Evolutionary conservation across 768 basidiomycete genomes (phyloP), one percentile per base, ranked within the genome.

Genomic region (Auricularia auricula-judae): DNA sequence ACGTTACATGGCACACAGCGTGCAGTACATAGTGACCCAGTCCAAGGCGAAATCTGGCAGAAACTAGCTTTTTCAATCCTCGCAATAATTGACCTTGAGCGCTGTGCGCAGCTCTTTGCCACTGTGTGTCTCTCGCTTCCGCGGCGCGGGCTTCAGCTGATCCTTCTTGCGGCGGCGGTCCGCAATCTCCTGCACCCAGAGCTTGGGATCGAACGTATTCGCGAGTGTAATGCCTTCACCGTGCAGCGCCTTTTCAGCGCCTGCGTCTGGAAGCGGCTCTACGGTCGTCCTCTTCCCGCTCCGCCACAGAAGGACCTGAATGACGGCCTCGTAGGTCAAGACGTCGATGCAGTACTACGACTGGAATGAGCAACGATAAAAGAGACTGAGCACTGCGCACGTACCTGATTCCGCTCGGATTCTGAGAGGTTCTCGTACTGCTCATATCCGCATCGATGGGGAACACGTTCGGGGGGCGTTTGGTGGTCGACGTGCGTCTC

Each of bases 41-140:
- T 51, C 47, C 47, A 51, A 3, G 21, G 5, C 7, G 4, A 8
- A 51, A 16, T 5, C 7, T 18, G 21, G 1, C 7, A 4, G 47
- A 14, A 42, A 42, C 2, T 8, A 8, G 39, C 39, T 7, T 3
- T 8, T 12, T 51, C 47, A 51, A 16, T 51, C 47, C 47, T 51
- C 18, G 47, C 21, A 18, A 5, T 16, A 51, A 1, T 18, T 51
- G 18, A 18, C 47, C 18, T 56, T 39, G 51, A 14, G 16, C 12
- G 21, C 88, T 16, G 89, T 88, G 68, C 78, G 85, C 68, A 89
- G 88, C 67, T 78, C 80, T 7, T 89, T 87, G 3, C 82, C 85
- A 72, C 80, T 85, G 72, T 89, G 81, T 71, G 71, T 89, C 47
- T 78, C 83, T 43, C 16, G 47, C 42, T 23, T 63, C 5, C 7